Base-by-base conservation (phyloP, 2,329 filamentous ascomycete species). In the Sarocladiaceae sp. region DNA sequence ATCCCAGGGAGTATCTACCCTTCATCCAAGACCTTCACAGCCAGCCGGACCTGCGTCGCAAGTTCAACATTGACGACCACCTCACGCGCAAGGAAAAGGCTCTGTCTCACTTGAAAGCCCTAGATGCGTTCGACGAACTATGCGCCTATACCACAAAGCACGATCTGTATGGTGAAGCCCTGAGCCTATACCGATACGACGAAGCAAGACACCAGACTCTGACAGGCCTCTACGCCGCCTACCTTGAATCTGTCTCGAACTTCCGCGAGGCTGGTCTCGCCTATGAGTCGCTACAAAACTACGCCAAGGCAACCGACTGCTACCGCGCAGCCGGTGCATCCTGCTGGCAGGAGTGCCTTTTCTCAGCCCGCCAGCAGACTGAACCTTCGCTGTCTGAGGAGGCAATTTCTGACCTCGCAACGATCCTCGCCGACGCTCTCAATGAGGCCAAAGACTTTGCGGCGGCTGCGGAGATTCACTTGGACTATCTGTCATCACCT, bases 1-100 rank as follows among this genome's bases (percentile, higher is more conserved):
- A 99, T 61, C 94, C 94, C 1, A 79, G 91, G 59, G 94, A 99
- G 67, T 99, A 99, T 60, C 80, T 97, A 7, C 94, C 94, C 3
- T 97, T 97, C 64, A 83, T 99, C 49, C 92, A 96, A 63, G 85
- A 85, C 31, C 78, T 99, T 2, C 90, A 97, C 65, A 79, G 85
- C 55, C 78, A 95, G 59, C 71, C 87, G 0, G 77, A 82, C 11
- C 68, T 88, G 11, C 83, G 90, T 18, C 84, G 90, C 39, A 80
- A 84, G 50, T 96, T 92, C 59, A 83, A 84, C 37, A 96, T 99
- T 50, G 94, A 99, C 64, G 87, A 97, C 62, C 85, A 96, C 63
- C 82, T 99, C 3, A 81, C 80, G 29, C 86, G 90, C 13, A 80
- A 84, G 44, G 68, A 74, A 37, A 97, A 96, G 71, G 93, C 94